Evolutionary conservation across 2,329 filamentous ascomycete genomes (phyloP).

Genomic region (Thielaviopsis punctulata): DNA sequence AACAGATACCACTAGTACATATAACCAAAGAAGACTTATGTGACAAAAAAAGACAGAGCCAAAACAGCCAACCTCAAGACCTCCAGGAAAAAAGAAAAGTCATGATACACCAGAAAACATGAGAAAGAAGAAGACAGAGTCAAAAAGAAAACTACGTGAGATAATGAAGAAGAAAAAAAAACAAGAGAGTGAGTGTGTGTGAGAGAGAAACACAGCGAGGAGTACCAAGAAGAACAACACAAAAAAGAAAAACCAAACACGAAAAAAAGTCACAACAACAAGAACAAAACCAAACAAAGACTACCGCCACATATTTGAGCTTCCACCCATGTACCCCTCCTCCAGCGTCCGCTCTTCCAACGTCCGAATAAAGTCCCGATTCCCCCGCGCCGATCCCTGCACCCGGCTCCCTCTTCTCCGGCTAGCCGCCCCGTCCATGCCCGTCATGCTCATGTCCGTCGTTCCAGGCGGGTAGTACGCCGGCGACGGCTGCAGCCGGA

Average conservation of each 20-base stretch:
- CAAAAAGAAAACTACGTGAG: not conserved
- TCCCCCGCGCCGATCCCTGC: slow-evolving; percentile 40
- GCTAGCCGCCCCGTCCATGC: slow-evolving; percentile 45
- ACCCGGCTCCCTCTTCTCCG: slow-evolving; percentile 62
- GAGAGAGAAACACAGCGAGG: not conserved
- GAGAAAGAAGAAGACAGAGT: not conserved
- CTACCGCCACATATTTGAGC: slow-evolving; percentile 6
- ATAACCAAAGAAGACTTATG: not conserved
- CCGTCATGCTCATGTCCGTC: slow-evolving; percentile 47
- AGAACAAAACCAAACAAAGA: not conserved
- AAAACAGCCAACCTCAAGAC: not conserved
- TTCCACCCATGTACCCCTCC: slow-evolving; percentile 63
- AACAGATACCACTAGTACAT: not conserved
- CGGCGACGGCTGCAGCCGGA: slow-evolving; percentile 83
- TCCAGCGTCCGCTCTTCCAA: slow-evolving; percentile 88
- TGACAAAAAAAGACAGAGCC: slow-evolving; percentile 3
- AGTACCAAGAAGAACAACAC: not conserved
- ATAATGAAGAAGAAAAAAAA: not conserved
- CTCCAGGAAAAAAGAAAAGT: not conserved
- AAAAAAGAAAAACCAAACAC: slow-evolving; percentile 3
- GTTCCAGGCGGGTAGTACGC: slow-evolving; percentile 91
- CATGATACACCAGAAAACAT: not conserved
- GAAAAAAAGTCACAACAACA: too few relatives aligned
- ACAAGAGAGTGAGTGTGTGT: not conserved
- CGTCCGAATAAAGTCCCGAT: slow-evolving; percentile 84